Evolutionary conservation across 495 filamentous ascomycete species (phyloP).

Genomic region (Lophiostoma macrostomum): DNA sequence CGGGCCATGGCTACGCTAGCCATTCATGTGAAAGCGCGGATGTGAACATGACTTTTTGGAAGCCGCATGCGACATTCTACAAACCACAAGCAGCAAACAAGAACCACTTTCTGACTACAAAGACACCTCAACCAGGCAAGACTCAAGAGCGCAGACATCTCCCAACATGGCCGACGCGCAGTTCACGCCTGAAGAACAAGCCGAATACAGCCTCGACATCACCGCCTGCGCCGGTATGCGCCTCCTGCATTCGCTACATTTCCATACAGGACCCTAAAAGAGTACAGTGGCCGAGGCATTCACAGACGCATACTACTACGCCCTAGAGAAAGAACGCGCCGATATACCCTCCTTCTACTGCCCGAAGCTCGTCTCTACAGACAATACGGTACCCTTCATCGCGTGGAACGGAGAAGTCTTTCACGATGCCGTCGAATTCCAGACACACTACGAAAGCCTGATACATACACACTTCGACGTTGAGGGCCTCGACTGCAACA

Average conservation of each 20-base stretch:
- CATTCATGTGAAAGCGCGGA: slow-evolving; percentile 1
- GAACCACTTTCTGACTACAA: neutral
- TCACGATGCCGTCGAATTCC: slow-evolving; percentile 53
- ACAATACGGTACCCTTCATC: slow-evolving; percentile 51
- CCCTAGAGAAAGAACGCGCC: slow-evolving; percentile 54
- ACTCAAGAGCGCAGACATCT: no score
- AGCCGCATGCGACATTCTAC: neutral
- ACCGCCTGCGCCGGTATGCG: neutral
- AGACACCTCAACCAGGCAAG: neutral
- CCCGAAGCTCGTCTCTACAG: slow-evolving; percentile 42
- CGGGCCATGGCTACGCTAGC: neutral
- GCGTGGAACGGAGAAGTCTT: slow-evolving; percentile 65
- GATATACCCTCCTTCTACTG: slow-evolving; percentile 59
- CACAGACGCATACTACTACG: slow-evolving; percentile 39
- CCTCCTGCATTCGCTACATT: neutral
- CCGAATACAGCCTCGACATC: slow-evolving; percentile 2
- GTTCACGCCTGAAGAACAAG: neutral
- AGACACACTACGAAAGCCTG: slow-evolving; percentile 58
- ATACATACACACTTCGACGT: slow-evolving; percentile 60
- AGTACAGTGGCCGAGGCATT: slow-evolving; percentile 35
- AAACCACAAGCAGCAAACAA: neutral
- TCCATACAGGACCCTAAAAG: neutral
- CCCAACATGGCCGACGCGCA: slow-evolving; percentile 6
- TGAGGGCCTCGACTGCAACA: slow-evolving; percentile 67
- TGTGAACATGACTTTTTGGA: neutral